These are phyloP conservation scores for Apocynum venetum DNA, from an alignment of 257 asterid genomes.

Conservation along the genomic window DNA sequence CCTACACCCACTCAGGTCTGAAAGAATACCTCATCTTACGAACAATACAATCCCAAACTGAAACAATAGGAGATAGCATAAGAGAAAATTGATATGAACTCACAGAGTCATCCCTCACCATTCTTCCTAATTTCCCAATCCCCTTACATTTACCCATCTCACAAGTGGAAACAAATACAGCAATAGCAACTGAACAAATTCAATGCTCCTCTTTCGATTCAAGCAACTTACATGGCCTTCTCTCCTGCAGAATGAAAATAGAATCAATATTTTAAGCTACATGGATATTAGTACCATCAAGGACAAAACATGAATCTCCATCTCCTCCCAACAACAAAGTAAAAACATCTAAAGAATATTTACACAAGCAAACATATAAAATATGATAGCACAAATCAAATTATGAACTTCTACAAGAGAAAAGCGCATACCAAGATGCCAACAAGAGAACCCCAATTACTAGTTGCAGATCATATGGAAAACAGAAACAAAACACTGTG, in stretches of 20 bases:
- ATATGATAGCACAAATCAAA: neutral
- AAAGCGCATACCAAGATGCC: neutral
- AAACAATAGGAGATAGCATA: constrained; percentile 66
- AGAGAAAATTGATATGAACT: constrained; percentile 64
- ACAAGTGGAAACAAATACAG: constrained; percentile 20
- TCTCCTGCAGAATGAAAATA: constrained; percentile 21
- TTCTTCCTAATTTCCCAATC: constrained; percentile 43
- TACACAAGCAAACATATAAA: too few relatives aligned
- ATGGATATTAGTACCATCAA: neutral
- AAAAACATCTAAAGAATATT: neutral
- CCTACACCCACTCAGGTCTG: constrained; percentile 99
- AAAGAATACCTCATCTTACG: constrained; percentile 90
- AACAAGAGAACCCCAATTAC: neutral
- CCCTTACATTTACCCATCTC: constrained; percentile 43
- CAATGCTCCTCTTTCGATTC: constrained; percentile 22
- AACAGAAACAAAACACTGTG: neutral
- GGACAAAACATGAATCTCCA: neutral
- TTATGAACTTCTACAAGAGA: neutral
- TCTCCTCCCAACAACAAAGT: neutral
- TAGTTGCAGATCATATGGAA: neutral
- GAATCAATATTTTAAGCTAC: neutral
- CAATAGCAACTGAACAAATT: constrained; percentile 25
- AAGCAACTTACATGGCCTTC: constrained; percentile 39
- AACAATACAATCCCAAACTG: constrained; percentile 91
- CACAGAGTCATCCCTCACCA: constrained; percentile 40